Conservation (phyloP, 345 rosid genomes). For the Bruguiera sexangula region DNA sequence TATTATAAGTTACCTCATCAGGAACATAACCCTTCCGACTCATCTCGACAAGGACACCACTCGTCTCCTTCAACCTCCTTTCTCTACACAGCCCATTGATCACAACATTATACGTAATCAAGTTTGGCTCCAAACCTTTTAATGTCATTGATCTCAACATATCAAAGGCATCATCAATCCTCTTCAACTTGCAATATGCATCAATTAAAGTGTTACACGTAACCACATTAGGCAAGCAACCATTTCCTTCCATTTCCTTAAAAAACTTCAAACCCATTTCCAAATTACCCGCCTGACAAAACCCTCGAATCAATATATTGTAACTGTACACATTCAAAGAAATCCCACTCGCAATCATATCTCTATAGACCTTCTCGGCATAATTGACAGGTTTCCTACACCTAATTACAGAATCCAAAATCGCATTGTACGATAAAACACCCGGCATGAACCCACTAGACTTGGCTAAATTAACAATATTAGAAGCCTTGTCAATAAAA, state of each 20-base stretch:
- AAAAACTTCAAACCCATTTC: constrained; percentile 57
- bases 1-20: constrained; percentile 77
- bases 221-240: constrained; percentile 80
- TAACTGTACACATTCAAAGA: constrained; percentile 83
- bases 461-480: constrained; percentile 54
- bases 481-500: constrained; percentile 58
- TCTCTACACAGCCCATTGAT: constrained; percentile 72
- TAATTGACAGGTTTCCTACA: constrained; percentile 42
- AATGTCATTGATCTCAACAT: constrained; percentile 53
- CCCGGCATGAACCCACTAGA: constrained; percentile 84
- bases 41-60: constrained; percentile 55
- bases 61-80: constrained; percentile 74
- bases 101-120: constrained; percentile 72
- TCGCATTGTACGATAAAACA: constrained; percentile 77
- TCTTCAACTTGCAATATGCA: constrained; percentile 56
- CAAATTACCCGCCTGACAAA: constrained; percentile 64
- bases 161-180: constrained; percentile 53
- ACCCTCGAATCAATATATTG: constrained; percentile 78
- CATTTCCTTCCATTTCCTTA: constrained; percentile 56
- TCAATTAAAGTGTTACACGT: constrained; percentile 75
- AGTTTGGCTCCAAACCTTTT: constrained; percentile 70
- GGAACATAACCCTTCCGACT: constrained; percentile 49
- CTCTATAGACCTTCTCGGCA: constrained; percentile 52
- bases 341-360: constrained; percentile 53
- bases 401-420: constrained; percentile 69